Base-by-base conservation (phyloP, 148 eudicot species). In the Bassia scoparia region DNA sequence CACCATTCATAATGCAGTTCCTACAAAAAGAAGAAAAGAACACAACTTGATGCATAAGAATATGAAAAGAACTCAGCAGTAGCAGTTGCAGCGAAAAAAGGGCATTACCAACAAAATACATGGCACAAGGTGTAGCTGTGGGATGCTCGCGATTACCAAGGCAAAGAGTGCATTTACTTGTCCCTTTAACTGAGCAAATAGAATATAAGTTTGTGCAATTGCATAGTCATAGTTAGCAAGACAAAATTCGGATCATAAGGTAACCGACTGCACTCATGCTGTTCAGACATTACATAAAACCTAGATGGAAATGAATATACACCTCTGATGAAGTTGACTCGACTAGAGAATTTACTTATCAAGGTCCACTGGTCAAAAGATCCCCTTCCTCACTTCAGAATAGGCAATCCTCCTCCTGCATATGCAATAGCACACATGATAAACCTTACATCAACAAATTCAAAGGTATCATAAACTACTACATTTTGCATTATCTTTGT, bases 1-100 rank as follows among this genome's bases (percentile, higher is more conserved):
- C 99, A 95, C 99, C 99, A 95, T 78, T 95, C 99, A 92, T 91
- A 43, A 95, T 87, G 83, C 99, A 95, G 79, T 83, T 95, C 99
- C 99, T 95, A 75, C 81, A 73, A 75, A 80, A 73, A 26, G 77
- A 33, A 71, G 77, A 33, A 71, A 38, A 60, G 31, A 62, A 60
- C 31, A 21, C 37, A 68, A 52, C 13, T 10, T 27, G 55, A 34
- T 41, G 17, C 41, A 30, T n/a, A 23, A 52, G 54, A 29, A 48
- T 31, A 13, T 31, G 31, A 41, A 68, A 7, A 77, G 37, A 61
- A 21, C 56, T 43, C 14, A n/a, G 48, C 33, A 27, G 69, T 37
- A 77, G 11, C 44, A 41, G 31, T 54, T 52, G 56, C 17, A 17
- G 18, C n/a, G 50, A 48, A 35, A 61, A 69, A 54, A 78, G 79